phyloP scores from a whole-genome alignment of 805 yeast genomes.

The Hyphopichia homilentoma region DNA sequence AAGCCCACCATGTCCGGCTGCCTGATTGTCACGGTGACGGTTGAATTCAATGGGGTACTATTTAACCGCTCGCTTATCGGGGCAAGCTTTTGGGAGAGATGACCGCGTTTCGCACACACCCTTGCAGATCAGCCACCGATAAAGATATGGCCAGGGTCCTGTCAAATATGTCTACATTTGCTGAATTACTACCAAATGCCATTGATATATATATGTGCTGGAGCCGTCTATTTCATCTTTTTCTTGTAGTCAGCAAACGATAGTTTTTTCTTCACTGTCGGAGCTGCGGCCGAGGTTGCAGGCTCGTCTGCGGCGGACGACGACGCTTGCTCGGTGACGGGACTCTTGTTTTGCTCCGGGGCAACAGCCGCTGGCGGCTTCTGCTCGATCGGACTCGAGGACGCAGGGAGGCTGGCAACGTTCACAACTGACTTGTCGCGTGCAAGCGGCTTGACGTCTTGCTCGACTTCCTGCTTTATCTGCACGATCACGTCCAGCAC shows the following conservation, averaged over 20 bases:
- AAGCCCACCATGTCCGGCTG: too few species aligned
- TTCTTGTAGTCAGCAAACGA: constrained; percentile 75
- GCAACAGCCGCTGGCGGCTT: constrained; percentile 2
- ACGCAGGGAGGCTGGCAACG: background rate
- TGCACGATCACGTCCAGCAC: constrained; percentile 20
- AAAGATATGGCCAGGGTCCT: too few species aligned
- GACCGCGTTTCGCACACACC: too few species aligned
- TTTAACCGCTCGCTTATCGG: too few species aligned
- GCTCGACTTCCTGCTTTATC: constrained; percentile 18
- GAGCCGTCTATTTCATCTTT: constrained; percentile 35
- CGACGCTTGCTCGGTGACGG: constrained; percentile 3
- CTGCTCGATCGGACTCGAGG: constrained; percentile 5
- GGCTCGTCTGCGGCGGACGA: constrained; percentile 7
- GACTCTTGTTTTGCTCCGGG: background rate
- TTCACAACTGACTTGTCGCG: background rate
- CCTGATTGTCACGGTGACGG: too few species aligned
- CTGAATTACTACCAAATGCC: too few species aligned
- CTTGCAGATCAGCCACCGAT: too few species aligned
- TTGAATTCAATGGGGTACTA: too few species aligned
- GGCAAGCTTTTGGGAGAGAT: too few species aligned
- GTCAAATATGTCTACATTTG: too few species aligned
- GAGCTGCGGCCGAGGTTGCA: constrained; percentile 17
- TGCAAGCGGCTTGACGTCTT: constrained; percentile 19
- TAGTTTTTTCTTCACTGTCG: constrained; percentile 47
- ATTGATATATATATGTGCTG: too few species aligned